Evolutionary conservation across 1,284 basidiomycete genomes (phyloP), one percentile per base, ranked within the genome.

Genomic region (Apiotrichum sp.): DNA sequence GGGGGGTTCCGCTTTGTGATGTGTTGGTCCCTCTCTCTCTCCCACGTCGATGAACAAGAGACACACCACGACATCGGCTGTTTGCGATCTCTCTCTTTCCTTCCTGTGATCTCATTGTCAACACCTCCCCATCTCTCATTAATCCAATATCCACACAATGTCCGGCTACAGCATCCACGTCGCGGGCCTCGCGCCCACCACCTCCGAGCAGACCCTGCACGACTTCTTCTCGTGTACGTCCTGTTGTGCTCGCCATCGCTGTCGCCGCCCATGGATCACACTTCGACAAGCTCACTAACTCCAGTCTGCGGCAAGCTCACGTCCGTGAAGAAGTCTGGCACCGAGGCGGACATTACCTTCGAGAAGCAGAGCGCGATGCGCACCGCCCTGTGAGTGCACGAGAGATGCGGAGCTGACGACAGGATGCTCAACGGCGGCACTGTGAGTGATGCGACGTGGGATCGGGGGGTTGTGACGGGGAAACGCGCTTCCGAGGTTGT

Each of bases 331-430:
- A 77, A 76, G 66, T 55, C 50, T 16, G 74, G 70, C 34, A 70
- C 60, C 61, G 64, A 68, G 35, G 76, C 76, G 56, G 73, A 74
- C 56, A 75, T 78, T 53, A 71, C 71, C 13, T 78, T 78, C 53
- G 72, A 76, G 63, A 78, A 77, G 68, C 68, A 72, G 57, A 72
- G 70, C 48, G 76, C 76, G 16, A 75, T 75, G 67, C 68, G 71
- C 62, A 78, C 76, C 31, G 69, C 72, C 38, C 63, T 78, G 68
- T 71, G 57, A 63, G 69, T 67, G 3, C 13, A 3, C 40, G 39
- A 7, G 1, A 22, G 31, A 3, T 16, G n/a, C 2, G 8, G 14
- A 11, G 31, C 52, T 53, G 31, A 53, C 52, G 16, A 41, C 47
- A 71, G 68, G 52, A 74, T 74, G 72, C 65, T 74, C 47, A 75